A percentile compares a stretch with the other conserved stretches of the same genome.
phyloP scores from a whole-genome alignment of 352 stramenopile species.

The Thalassiosira hispida region DNA sequence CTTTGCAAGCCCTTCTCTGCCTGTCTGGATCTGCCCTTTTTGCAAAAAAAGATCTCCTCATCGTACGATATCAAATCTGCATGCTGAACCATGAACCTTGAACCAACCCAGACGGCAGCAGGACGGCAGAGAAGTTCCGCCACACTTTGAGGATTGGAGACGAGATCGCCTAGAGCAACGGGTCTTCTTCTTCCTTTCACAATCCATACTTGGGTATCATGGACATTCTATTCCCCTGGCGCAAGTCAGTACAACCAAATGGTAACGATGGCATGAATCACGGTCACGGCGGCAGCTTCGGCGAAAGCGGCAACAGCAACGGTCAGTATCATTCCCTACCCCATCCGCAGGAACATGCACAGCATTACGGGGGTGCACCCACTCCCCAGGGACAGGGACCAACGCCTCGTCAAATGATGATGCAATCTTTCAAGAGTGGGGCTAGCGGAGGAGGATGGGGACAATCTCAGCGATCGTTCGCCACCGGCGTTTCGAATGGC shows the following conservation, averaged over 20 bases:
- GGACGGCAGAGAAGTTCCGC: too few species aligned
- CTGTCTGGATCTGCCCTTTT: too few species aligned
- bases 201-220: too few species aligned
- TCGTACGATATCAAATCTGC: too few species aligned
- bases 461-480: not conserved
- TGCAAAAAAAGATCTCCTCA: too few species aligned
- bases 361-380: not conserved
- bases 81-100: too few species aligned
- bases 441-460: not conserved
- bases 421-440: not conserved
- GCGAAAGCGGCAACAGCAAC: not conserved
- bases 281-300: not conserved
- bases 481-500: not conserved
- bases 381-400: not conserved
- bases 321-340: constrained; percentile 10
- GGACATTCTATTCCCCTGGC: constrained; percentile 23
- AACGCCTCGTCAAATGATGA: not conserved
- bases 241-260: not conserved
- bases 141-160: too few species aligned
- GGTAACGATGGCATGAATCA: not conserved
- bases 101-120: too few species aligned
- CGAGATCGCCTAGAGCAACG: too few species aligned
- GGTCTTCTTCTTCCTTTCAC: too few species aligned
- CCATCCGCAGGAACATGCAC: constrained; percentile 13
- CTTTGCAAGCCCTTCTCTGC: too few species aligned